These are phyloP conservation scores for Ophiostoma pallidulum DNA, from an alignment of 2,329 filamentous ascomycete species.

Conservation along the genomic window DNA sequence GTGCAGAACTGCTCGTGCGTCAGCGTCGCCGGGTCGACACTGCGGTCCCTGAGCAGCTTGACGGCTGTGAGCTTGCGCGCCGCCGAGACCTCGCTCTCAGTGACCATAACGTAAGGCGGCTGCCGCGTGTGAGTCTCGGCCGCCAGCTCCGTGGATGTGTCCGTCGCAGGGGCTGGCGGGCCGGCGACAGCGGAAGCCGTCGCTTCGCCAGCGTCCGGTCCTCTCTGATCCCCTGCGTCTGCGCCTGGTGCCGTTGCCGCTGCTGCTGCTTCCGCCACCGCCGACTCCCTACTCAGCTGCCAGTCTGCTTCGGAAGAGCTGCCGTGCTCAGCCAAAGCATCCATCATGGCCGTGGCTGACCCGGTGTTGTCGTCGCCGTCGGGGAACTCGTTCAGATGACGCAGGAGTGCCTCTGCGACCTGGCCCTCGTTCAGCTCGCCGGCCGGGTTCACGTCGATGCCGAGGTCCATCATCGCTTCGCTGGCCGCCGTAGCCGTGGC, in stretches of 20 bases:
- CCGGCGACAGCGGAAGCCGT: not conserved
- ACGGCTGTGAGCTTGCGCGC: slow-evolving; percentile 22
- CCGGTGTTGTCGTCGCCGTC: slow-evolving; percentile 2
- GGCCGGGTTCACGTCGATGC: not conserved
- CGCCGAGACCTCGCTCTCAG: slow-evolving; percentile 11
- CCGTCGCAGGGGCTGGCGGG: not conserved
- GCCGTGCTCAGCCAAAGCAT: slow-evolving; percentile 2
- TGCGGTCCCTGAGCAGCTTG: slow-evolving; percentile 35
- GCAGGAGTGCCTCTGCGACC: slow-evolving; percentile 8
- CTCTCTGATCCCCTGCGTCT: not conserved
- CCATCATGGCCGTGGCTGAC: slow-evolving; percentile 6
- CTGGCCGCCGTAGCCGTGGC: not conserved
- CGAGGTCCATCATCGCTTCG: slow-evolving; percentile 3
- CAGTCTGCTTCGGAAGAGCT: not conserved
- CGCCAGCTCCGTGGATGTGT: not conserved
- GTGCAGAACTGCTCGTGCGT: slow-evolving; percentile 49
- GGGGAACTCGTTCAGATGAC: slow-evolving; percentile 5
- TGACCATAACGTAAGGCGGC: slow-evolving; percentile 10
- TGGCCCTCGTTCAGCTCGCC: slow-evolving; percentile 1
- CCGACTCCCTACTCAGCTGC: slow-evolving; percentile 1
- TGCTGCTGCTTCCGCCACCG: not conserved
- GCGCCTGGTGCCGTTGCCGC: not conserved
- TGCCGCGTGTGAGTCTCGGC: not conserved
- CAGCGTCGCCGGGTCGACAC: slow-evolving; percentile 42
- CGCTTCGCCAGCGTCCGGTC: not conserved